Evolutionary conservation across 2,329 filamentous ascomycete genomes (phyloP).

Genomic region (Colletotrichum tropicicola): DNA sequence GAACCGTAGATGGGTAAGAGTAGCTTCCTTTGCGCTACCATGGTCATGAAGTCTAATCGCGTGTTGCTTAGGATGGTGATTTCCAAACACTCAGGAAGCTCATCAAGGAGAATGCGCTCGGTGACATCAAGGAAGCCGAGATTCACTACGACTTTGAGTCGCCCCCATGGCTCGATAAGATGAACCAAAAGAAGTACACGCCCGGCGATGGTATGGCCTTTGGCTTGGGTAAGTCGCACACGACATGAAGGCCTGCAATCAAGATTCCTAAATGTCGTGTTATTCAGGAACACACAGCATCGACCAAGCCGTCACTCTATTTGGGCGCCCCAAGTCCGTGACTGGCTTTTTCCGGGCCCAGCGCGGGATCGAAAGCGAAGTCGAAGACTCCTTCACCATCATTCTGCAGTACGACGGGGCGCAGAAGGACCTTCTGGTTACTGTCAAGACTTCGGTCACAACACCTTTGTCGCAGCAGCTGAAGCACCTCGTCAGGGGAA

Average conservation of each 20-base stretch:
- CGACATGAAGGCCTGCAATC: background rate
- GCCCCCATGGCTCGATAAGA: conserved; percentile 46
- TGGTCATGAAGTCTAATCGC: background rate
- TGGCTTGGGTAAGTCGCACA: conserved; percentile 43
- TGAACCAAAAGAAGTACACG: conserved; percentile 41
- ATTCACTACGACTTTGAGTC: conserved; percentile 69
- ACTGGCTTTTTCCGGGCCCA: conserved; percentile 66
- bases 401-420: conserved; percentile 63
- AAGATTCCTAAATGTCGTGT: conserved; percentile 30
- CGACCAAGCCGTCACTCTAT: conserved; percentile 67
- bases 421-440: conserved; percentile 59
- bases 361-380: conserved; percentile 49
- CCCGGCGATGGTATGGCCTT: conserved; percentile 52
- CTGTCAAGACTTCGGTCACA: conserved; percentile 68
- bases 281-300: conserved; percentile 69
- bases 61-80: conserved; percentile 62
- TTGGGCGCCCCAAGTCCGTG: conserved; percentile 65
- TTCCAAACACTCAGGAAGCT: conserved; percentile 69
- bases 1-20: conserved; percentile 37
- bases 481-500: conserved; percentile 69
- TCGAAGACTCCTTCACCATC: conserved; percentile 62
- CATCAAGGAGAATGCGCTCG: conserved; percentile 60
- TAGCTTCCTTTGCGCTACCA: fast-evolving
- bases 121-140: conserved; percentile 71
- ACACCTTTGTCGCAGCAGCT: conserved; percentile 68